A percentile compares a stretch with the other conserved stretches of the same genome.
phyloP scores from a whole-genome alignment of 2,329 filamentous ascomycete genomes.

The Mycosphaerella sp. region DNA sequence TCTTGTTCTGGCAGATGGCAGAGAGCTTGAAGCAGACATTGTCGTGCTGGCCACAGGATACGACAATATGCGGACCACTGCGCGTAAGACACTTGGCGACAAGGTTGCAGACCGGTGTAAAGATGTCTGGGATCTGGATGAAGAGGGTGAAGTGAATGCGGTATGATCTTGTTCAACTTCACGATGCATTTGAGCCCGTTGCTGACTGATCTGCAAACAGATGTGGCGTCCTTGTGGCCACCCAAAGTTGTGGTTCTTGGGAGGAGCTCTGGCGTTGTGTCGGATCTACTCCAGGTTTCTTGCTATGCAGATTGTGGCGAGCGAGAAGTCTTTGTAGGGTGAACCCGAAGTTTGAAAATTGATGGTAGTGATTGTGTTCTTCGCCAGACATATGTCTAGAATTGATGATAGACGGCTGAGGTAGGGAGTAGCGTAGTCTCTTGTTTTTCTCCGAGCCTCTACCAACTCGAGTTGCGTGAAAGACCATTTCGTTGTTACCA shows the following conservation, averaged over 20 bases:
- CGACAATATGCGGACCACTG: constrained; percentile 61
- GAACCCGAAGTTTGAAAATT: too few relatives aligned
- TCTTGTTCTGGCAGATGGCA: constrained; percentile 46
- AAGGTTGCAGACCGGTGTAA: constrained; percentile 52
- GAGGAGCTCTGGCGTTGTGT: constrained; percentile 35
- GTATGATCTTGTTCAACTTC: constrained; percentile 5
- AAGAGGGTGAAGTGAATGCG: constrained; percentile 35
- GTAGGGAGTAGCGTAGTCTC: too few relatives aligned
- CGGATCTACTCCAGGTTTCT: constrained; percentile 36
- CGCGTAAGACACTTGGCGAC: constrained; percentile 57
- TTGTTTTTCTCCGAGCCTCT: too few relatives aligned
- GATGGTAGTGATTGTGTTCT: too few relatives aligned
- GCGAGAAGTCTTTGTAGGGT: constrained; percentile 31
- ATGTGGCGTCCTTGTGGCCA: constrained; percentile 39
- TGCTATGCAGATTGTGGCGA: constrained; percentile 39
- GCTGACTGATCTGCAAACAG: constrained; percentile 18
- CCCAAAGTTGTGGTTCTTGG: constrained; percentile 39
- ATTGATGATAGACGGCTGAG: too few relatives aligned
- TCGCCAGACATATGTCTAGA: too few relatives aligned
- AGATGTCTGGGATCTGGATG: constrained; percentile 43
- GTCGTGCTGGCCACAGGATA: constrained; percentile 54
- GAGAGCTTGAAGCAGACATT: constrained; percentile 54
- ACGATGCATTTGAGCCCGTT: background rate
- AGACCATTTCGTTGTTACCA: too few relatives aligned
- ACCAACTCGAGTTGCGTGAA: too few relatives aligned